Evolutionary conservation across 2,329 filamentous ascomycete species (phyloP).

Genomic region (Dothiorella sarmentorum): DNA sequence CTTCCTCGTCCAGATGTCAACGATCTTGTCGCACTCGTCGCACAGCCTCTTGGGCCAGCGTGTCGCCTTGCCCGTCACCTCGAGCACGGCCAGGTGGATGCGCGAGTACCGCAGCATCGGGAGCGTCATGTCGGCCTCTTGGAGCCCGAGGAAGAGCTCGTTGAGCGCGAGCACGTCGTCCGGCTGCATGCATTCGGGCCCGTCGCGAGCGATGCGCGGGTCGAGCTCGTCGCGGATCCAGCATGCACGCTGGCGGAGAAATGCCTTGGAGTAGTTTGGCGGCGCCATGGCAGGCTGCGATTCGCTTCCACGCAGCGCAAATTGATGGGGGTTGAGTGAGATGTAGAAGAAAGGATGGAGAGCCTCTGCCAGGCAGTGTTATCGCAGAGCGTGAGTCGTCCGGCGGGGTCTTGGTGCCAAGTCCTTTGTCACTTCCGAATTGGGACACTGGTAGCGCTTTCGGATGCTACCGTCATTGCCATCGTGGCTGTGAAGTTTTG

Average conservation of each 20-base stretch:
- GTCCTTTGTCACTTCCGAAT: slow-evolving; percentile 15
- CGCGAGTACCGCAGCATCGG: slow-evolving; percentile 41
- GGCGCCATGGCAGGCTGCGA: not conserved
- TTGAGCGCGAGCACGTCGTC: slow-evolving; percentile 46
- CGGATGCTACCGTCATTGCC: not conserved
- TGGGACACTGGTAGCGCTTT: not conserved
- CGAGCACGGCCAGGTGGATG: slow-evolving; percentile 45
- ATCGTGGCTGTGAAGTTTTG: not conserved
- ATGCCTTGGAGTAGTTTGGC: not conserved
- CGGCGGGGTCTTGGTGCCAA: not conserved
- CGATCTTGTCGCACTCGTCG: slow-evolving; percentile 44
- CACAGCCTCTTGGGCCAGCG: slow-evolving; percentile 46
- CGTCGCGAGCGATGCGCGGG: slow-evolving; percentile 43
- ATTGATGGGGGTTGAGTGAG: not conserved
- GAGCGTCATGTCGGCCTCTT: slow-evolving; percentile 25
- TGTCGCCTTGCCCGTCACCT: slow-evolving; percentile 44
- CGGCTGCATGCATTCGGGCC: slow-evolving; percentile 40
- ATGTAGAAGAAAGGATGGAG: not conserved
- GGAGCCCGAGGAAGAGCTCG: slow-evolving; percentile 34
- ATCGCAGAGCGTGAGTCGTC: not conserved
- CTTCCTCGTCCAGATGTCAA: slow-evolving; percentile 36
- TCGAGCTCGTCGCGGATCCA: slow-evolving; percentile 51
- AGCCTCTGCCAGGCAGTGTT: not conserved
- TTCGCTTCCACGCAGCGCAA: not conserved
- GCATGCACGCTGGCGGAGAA: slow-evolving; percentile 35